Percentiles rank a stretch among this genome's conserved stretches.
Conservation (phyloP, 1,284 basidiomycete species). For the Tilletia caries region DNA sequence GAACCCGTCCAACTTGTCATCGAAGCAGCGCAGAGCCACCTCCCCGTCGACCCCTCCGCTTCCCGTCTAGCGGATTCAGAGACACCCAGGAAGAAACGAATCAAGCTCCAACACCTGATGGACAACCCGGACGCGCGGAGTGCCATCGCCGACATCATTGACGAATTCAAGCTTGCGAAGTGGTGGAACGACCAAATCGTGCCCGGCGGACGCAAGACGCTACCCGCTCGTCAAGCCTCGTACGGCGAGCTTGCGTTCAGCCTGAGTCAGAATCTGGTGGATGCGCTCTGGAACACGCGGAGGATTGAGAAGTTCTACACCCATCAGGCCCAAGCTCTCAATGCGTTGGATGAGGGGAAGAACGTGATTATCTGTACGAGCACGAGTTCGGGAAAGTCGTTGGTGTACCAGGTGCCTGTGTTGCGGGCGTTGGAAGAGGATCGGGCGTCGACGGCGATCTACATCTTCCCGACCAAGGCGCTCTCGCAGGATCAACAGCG, state of each 20-base stretch:
- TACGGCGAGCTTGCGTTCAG: constrained; percentile 34
- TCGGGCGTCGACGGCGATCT: constrained; percentile 67
- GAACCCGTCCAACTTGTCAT: constrained; percentile 46
- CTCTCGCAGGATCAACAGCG: constrained; percentile 80
- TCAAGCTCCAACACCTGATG: constrained; percentile 42
- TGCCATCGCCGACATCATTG: constrained; percentile 37
- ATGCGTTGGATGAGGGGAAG: constrained; percentile 63
- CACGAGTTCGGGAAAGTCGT: constrained; percentile 85
- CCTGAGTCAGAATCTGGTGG: constrained; percentile 57
- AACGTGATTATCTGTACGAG: constrained; percentile 85
- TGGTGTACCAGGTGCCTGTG: constrained; percentile 73
- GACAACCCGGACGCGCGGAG: constrained; percentile 39
- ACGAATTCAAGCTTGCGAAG: constrained; percentile 33
- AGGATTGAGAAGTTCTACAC: constrained; percentile 69
- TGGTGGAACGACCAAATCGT: constrained; percentile 54
- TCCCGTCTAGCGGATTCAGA: constrained; percentile 24
- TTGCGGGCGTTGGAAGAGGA: constrained; percentile 68
- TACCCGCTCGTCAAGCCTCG: constrained; percentile 33
- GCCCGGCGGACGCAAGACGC: constrained; percentile 43
- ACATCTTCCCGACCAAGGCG: constrained; percentile 90
- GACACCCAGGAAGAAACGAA: constrained; percentile 41
- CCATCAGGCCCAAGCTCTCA: constrained; percentile 76
- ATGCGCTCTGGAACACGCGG: constrained; percentile 65
- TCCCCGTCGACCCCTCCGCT: constrained; percentile 41
- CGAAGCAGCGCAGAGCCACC: constrained; percentile 43